These are phyloP conservation scores for Coprinopsis sp. DNA, from an alignment of 768 basidiomycete species.

Conservation along the genomic window DNA sequence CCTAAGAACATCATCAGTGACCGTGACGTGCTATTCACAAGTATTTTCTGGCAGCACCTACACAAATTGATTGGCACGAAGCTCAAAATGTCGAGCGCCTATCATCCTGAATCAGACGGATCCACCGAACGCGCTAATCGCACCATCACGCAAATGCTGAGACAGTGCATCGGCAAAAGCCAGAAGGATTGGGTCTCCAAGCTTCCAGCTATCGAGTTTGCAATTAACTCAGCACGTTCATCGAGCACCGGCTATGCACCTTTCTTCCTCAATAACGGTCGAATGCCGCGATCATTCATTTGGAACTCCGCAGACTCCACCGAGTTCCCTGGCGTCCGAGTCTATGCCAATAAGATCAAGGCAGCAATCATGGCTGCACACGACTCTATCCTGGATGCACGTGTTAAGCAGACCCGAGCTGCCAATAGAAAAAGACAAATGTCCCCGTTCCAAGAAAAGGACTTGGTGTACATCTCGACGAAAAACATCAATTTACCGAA, in stretches of 20 bases:
- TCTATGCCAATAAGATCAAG: conserved; percentile 21
- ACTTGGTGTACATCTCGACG: conserved; percentile 32
- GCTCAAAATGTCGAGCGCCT: conserved; percentile 13
- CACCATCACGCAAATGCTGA: conserved; percentile 17
- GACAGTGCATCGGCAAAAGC: conserved; percentile 1
- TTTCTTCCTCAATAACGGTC: conserved; percentile 24
- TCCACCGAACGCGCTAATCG: conserved; percentile 27
- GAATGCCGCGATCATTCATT: conserved; percentile 18
- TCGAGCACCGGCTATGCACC: conserved; percentile 24
- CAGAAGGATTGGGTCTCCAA: conserved; percentile 10
- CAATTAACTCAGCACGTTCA: conserved; percentile 4
- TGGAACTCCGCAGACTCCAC: conserved; percentile 1
- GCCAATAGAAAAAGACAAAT: conserved; percentile 21
- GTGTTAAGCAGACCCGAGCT: conserved; percentile 24
- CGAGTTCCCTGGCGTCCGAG: conserved; percentile 14
- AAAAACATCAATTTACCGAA: conserved; percentile 26
- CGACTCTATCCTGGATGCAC: conserved; percentile 29
- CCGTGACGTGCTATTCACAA: conserved; percentile 27
- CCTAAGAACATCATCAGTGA: conserved; percentile 26
- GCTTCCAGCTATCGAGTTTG: conserved; percentile 7
- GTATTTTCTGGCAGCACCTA: conserved; percentile 26
- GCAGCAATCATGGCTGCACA: conserved; percentile 25
- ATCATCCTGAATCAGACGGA: conserved; percentile 36
- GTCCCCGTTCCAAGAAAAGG: conserved; percentile 18
- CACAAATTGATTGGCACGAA: conserved; percentile 8